These are phyloP conservation scores for Pharnaceum exiguum DNA, from an alignment of 148 eudicot genomes.

Conservation along the genomic window DNA sequence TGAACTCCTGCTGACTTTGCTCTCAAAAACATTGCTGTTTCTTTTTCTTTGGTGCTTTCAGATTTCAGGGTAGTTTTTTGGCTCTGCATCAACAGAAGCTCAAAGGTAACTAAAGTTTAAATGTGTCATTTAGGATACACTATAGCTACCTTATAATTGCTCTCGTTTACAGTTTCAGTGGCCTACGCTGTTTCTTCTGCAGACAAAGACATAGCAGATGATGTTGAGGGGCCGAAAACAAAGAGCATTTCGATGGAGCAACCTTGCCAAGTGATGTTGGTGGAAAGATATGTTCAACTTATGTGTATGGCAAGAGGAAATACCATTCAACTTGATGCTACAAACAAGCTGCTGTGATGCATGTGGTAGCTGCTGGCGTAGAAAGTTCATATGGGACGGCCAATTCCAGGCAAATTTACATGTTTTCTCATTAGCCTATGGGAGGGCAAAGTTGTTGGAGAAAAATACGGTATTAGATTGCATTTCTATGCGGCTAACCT, in stretches of 20 bases:
- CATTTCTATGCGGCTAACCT: no score
- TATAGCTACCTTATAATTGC: neutral
- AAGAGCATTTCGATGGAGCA: constrained; percentile 12
- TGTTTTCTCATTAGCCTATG: neutral
- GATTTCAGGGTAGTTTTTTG: constrained; percentile 9
- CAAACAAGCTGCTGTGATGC: constrained; percentile 15
- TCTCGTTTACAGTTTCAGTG: constrained; percentile 17
- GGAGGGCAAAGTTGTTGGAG: no score
- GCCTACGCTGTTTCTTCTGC: constrained; percentile 7
- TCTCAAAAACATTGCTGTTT: no score
- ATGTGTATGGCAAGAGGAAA: constrained; percentile 10
- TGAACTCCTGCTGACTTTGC: no score
- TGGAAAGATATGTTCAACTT: constrained; percentile 24
- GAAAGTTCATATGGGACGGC: neutral
- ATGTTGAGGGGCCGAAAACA: neutral
- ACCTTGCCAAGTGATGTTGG: constrained; percentile 29
- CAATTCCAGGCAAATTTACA: neutral
- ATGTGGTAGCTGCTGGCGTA: neutral
- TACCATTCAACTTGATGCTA: constrained; percentile 8
- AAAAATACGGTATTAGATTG: no score
- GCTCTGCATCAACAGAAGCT: constrained; percentile 10
- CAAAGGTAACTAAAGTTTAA: constrained; percentile 17
- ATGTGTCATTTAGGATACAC: neutral
- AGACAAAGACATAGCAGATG: neutral
- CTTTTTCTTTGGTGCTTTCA: constrained; percentile 4